Base-by-base conservation (phyloP, 805 yeast genomes). In the Candida easanensis region DNA sequence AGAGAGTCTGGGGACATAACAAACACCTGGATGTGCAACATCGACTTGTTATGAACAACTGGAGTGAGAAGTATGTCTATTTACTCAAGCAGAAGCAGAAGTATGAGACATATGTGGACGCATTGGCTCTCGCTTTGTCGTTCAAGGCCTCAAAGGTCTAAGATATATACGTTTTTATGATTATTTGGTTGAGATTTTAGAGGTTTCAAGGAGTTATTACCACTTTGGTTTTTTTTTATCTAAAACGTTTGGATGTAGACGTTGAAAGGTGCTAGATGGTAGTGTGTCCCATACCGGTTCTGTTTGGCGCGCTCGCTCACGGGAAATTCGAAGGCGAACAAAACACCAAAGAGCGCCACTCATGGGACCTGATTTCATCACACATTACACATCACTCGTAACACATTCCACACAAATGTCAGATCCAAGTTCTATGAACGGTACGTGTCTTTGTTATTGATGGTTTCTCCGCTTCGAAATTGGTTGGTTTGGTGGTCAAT, bases 401-500 rank as follows among this genome's bases (percentile, higher is more conserved):
- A 10, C 7, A 22, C 25, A 22, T 22, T 10, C 25, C 25, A 22
- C 25, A 22, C 25, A 22, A 18, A 80, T 82, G 88, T 81, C 88
- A 34, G 89, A 84, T 66, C 89, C 89, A 60, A 80, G 87, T 63
- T 80, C 88, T 34, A 74, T 83, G 53, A 84, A 84, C 62, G 88
- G 82, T 73, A 68, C 48, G 79, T 69, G 10, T n/a, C 5, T 6
- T 16, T 4, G 5, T 10, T 13, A 2, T 6, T 21, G 10, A n/a
- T 16, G 17, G 10, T 34, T 28, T 18, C 15, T 10, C 7, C 23
- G 18, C 17, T 10, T 22, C 14, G 22, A 22, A 11, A 11, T 10
- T 8, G 20, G 23, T 30, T 20, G 37, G 33, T 5, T 19, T 20
- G 26, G 33, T 4, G 20, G 22, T 6, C 19, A 19, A 28, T 28